A percentile compares a stretch with the other conserved stretches of the same genome.
phyloP scores from a whole-genome alignment of 306 rosid species.

The Styphnolobium japonicum region DNA sequence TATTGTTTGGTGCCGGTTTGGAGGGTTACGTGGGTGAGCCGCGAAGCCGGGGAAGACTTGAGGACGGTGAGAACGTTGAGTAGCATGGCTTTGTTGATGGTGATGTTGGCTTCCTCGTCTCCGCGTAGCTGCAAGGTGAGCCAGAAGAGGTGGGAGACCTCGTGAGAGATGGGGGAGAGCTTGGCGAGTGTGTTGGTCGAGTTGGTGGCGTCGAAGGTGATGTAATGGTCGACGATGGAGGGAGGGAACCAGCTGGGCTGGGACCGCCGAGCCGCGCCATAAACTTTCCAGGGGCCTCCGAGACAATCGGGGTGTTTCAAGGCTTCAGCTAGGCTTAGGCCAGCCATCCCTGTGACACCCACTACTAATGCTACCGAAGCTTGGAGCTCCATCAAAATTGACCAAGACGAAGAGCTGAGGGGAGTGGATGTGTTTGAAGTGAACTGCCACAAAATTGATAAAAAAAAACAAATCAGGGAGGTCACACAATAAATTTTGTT shows the following conservation, averaged over 20 bases:
- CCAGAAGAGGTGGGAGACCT: constrained; percentile 46
- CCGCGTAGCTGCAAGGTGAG: background rate
- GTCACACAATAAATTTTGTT: too few relatives aligned
- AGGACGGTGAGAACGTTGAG: constrained; percentile 25
- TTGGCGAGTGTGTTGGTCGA: constrained; percentile 8
- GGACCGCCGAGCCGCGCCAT: constrained; percentile 25
- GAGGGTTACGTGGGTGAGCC: constrained; percentile 32
- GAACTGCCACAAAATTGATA: too few relatives aligned
- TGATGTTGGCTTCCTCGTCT: constrained; percentile 22
- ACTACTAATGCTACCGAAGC: constrained; percentile 24
- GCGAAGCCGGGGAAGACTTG: background rate
- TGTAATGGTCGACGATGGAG: constrained; percentile 23
- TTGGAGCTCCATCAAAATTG: background rate
- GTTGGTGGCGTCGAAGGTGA: constrained; percentile 33
- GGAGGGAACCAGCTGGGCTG: constrained; percentile 27
- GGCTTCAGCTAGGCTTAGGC: constrained; percentile 37
- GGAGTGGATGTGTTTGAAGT: background rate
- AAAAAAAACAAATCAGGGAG: too few relatives aligned
- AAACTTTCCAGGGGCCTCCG: constrained; percentile 46
- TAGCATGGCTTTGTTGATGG: constrained; percentile 28
- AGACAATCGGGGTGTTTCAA: constrained; percentile 13
- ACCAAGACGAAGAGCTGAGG: too few relatives aligned
- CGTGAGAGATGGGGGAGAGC: constrained; percentile 29
- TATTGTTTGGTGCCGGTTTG: constrained; percentile 47
- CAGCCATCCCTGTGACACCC: constrained; percentile 42